Base-by-base conservation (phyloP, 176 grass and related monocot genomes). In the Aegilops longissima region DNA sequence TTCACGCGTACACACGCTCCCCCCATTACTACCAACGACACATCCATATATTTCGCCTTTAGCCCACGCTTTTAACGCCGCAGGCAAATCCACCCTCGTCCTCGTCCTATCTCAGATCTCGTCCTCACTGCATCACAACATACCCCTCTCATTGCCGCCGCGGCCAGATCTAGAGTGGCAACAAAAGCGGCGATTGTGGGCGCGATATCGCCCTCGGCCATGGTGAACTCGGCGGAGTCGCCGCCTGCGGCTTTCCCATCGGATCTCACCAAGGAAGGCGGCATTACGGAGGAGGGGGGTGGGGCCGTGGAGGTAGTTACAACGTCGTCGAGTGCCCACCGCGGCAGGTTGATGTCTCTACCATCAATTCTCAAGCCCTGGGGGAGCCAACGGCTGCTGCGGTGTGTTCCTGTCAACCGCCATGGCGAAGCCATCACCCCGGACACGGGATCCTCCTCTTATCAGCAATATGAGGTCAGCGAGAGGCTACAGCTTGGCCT, bases 361-460 rank as follows among this genome's bases (percentile, higher is more conserved):
- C 90, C 93, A 52, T 82, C 73, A 27, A 52, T 76, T 25, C 82
- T 88, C 44, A 94, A 94, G 87, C 82, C 90, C 49, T 92, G 93
- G 90, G 90, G 93, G 8, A 92, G 78, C 87, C 87, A 90, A 65
- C 85, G 85, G 12, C 47, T 64, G 59, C 73, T 94, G 24, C 93
- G 90, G 30, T 94, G 91, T 47, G 73, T 54, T 12, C 66, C 82
- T 81, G 72, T 77, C 38, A 88, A 52, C 81, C 84, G 74, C 73
- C 49, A 20, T 23, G 73, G 80, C 1, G 90, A 83, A 61, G 72
- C 84, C 81, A 77, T 80, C 74, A 34, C 18, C 58, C 66, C 12
- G 23, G 4, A 73, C 70, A 81, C 61, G 36, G 70, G 81, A 8
- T 80, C 87, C 21, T 84, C 87, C 27, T 62, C 75, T 6, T 62